Conservation (phyloP, 2,329 filamentous ascomycete genomes). For the Dactylellina haptotyla region DNA sequence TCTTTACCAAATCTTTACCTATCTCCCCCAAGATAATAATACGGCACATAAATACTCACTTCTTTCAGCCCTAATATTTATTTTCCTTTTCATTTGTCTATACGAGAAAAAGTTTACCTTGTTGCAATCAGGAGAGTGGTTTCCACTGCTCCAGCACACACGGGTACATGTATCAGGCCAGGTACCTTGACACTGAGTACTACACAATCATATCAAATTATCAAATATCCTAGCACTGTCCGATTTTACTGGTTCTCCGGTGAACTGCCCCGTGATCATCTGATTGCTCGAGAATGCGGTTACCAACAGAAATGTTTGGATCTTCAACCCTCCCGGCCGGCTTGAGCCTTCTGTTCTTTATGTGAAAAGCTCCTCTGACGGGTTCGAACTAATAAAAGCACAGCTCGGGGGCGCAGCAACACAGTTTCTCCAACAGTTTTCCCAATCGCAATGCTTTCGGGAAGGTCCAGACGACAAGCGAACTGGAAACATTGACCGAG, state of each 20-base stretch:
- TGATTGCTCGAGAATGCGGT: conserved; percentile 25
- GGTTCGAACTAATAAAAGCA: conserved; percentile 45
- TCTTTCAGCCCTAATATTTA: conserved; percentile 7
- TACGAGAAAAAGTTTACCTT: conserved; percentile 22
- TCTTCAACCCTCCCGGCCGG: conserved; percentile 3
- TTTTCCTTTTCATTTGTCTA: conserved; percentile 20
- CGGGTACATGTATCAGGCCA: conserved; percentile 10
- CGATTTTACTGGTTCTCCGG: conserved; percentile 39
- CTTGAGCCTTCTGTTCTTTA: conserved; percentile 22
- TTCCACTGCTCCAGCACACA: conserved; percentile 17
- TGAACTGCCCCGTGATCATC: conserved; percentile 32
- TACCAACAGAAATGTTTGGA: conserved; percentile 3
- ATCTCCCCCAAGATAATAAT: conserved; percentile 20
- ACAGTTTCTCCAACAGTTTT: conserved; percentile 54
- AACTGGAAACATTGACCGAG: conserved; percentile 46
- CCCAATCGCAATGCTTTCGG: conserved; percentile 25
- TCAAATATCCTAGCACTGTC: conserved; percentile 25
- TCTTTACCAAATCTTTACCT: conserved; percentile 17
- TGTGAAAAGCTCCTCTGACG: conserved; percentile 27
- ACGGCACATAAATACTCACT: conserved; percentile 3
- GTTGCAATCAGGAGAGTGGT: conserved; percentile 2
- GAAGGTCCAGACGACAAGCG: conserved; percentile 52
- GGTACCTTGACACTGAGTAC: conserved; percentile 10
- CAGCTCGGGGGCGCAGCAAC: conserved; percentile 48
- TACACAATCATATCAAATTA: conserved; percentile 27